Evolutionary conservation across 108 stramenopile genomes (phyloP).

Genomic region (Skeletonema marinoi): DNA sequence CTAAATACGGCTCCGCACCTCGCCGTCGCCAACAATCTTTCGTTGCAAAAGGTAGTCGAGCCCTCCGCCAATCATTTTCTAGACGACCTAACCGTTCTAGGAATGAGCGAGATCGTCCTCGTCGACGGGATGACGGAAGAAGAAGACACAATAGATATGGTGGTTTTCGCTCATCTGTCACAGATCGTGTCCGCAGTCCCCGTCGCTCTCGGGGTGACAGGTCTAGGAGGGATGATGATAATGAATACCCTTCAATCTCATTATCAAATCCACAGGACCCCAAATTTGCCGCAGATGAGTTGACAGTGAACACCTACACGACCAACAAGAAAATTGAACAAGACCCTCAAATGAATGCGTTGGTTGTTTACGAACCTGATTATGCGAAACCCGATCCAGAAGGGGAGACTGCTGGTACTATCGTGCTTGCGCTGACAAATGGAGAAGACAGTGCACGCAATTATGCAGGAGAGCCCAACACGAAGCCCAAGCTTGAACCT

Average conservation of each 20-base stretch:
- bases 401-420: not conserved
- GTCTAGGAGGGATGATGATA: conserved; percentile 3
- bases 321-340: not conserved
- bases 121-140: not conserved
- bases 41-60: not conserved
- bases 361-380: not conserved
- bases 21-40: not conserved
- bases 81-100: not conserved
- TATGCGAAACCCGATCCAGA: not conserved
- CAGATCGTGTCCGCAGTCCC: not conserved
- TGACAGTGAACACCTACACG: conserved; percentile 39
- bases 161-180: not conserved
- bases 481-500: not conserved
- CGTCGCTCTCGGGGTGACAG: not conserved
- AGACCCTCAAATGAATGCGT: not conserved
- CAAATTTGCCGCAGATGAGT: conserved; percentile 16
- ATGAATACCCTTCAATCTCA: not conserved
- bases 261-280: conserved; percentile 12
- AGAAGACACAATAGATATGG: not conserved
- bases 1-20: no score
- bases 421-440: not conserved
- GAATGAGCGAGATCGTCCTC: no score
- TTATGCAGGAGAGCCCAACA: not conserved
- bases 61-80: not conserved
- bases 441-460: not conserved